Base-by-base conservation (phyloP, 1,284 basidiomycete genomes). In the Puccinia horiana region DNA sequence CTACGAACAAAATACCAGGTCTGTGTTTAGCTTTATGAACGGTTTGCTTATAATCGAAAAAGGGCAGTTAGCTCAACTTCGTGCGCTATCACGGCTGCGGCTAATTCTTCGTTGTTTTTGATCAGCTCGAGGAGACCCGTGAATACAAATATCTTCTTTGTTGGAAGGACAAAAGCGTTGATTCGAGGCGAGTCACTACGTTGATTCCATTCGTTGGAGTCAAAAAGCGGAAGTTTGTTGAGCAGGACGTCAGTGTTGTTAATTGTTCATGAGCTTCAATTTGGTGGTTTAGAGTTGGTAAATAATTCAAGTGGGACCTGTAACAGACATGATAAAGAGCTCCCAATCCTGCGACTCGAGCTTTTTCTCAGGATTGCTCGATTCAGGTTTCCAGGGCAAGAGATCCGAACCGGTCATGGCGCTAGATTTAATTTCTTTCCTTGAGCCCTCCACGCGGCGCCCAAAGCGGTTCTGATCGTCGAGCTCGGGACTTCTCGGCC, bases 101-200 rank as follows among this genome's bases (percentile, higher is more conserved):
- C 84, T 58, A 90, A 85, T 4, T 88, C 86, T 84, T 89, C 89
- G 82, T 88, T 87, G 35, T 83, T 82, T 20, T 87, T 86, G 12
- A 88, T 85, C 2, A 88, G 84, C 44, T 88, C 85, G 8, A 90
- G 86, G 40, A 90, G 85, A 20, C 89, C 89, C 0, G 89, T 88
- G 84, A 89, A 89, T 47, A 89, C 87, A 80, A 89, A 89, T 44
- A 89, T 86, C 81, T 89, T 88, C 83, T 88, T 88, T 44, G 88
- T 88, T 2, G 89, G 89, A 1, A 89, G 85, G 0, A 89, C 89
- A 83, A 89, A 89, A 2, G 89, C 89, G 83, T 90, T 89, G 83
- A 89, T 85, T 73, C 88, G 86, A 0, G 88, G 88, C 87, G 82
- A 88, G 63, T 81, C 82, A 67, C 84, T 81, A 63, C 82, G 69